Conservation (phyloP, 768 basidiomycete genomes). For the Chalciporus piperatus region DNA sequence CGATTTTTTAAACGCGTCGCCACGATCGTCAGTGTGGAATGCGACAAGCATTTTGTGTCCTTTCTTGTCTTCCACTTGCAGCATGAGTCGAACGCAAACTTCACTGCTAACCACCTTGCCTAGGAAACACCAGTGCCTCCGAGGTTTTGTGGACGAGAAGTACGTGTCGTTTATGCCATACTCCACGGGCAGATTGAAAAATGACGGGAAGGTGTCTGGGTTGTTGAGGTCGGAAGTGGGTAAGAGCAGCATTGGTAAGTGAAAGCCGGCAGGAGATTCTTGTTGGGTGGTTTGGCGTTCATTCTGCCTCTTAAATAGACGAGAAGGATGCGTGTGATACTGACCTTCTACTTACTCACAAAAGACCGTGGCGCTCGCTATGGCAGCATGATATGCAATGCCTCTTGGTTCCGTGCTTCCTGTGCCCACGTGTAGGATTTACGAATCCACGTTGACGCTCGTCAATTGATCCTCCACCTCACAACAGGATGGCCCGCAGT, state of each 20-base stretch:
- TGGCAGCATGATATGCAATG: background rate
- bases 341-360: no score
- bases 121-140: constrained; percentile 31
- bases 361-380: no score
- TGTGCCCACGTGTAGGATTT: background rate
- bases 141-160: constrained; percentile 25
- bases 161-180: constrained; percentile 14
- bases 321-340: background rate
- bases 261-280: background rate
- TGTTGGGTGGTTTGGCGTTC: background rate
- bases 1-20: constrained; percentile 16
- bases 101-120: constrained; percentile 23
- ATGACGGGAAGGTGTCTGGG: constrained; percentile 22
- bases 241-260: constrained; percentile 18
- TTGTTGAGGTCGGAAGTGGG: constrained; percentile 28
- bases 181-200: constrained; percentile 23
- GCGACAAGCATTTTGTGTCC: constrained; percentile 25
- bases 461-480: no score
- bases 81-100: constrained; percentile 26
- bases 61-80: constrained; percentile 29
- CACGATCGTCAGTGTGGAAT: constrained; percentile 33
- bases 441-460: no score
- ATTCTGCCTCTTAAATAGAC: constrained; percentile 15
- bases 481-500: no score
- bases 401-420: background rate